These are phyloP conservation scores for Cladosporium sp. DNA, from an alignment of 2,329 filamentous ascomycete species.

Conservation along the genomic window DNA sequence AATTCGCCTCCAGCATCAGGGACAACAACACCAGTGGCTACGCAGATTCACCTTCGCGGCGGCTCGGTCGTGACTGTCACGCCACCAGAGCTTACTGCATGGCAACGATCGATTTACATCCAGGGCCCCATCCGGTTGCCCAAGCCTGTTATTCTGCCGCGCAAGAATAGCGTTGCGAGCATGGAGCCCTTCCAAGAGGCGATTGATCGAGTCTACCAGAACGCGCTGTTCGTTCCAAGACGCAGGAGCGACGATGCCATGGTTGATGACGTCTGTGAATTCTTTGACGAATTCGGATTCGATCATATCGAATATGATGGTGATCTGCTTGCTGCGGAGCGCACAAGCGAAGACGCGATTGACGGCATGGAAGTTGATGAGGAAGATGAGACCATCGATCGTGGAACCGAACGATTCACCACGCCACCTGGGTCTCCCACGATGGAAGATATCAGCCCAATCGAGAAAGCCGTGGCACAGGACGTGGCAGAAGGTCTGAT, in stretches of 20 bases:
- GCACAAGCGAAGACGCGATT: conserved; percentile 3
- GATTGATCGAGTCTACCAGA: conserved; percentile 28
- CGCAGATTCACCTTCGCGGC: conserved; percentile 29
- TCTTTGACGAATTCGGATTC: conserved; percentile 39
- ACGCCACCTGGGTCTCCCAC: conserved; percentile 19
- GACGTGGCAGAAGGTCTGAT: conserved; percentile 18
- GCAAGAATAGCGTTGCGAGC: conserved; percentile 39
- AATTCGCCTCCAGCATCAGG: conserved; percentile 21
- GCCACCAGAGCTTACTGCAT: conserved; percentile 32
- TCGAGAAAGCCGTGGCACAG: conserved; percentile 24
- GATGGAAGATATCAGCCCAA: conserved; percentile 18
- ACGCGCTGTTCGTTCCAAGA: conserved; percentile 24
- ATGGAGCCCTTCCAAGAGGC: conserved; percentile 37
- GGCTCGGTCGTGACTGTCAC: conserved; percentile 33
- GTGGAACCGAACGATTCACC: conserved; percentile 21
- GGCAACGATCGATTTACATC: conserved; percentile 35
- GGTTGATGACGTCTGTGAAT: conserved; percentile 39
- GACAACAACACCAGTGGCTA: conserved; percentile 20
- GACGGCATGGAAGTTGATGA: conserved; percentile 18
- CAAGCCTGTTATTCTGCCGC: conserved; percentile 28
- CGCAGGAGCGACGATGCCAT: conserved; percentile 32
- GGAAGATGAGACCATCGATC: conserved; percentile 8
- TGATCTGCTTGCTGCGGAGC: conserved; percentile 16
- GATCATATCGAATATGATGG: conserved; percentile 25
- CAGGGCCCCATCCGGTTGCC: conserved; percentile 41